Percentiles rank a stretch among this genome's conserved stretches.
Conservation (phyloP, 768 basidiomycete species). For the Paxillus ammoniavirescens region DNA sequence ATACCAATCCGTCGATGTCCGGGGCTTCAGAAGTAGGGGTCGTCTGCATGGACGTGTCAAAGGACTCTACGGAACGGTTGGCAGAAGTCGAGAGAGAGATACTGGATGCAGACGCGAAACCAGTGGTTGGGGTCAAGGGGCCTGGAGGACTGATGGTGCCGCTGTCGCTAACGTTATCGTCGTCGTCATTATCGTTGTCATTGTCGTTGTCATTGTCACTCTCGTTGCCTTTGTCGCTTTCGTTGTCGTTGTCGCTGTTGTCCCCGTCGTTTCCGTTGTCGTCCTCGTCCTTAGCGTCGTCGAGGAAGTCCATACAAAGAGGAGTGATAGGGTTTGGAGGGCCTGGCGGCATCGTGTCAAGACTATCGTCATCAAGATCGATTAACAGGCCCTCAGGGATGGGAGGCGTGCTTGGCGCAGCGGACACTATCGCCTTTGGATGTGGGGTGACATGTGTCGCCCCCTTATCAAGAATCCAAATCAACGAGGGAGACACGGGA, state of each 20-base stretch:
- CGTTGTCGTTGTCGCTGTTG: not conserved
- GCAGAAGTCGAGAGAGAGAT: constrained; percentile 24
- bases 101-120: constrained; percentile 25
- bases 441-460: constrained; percentile 7
- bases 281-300: constrained; percentile 14
- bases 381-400: constrained; percentile 54
- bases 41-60: constrained; percentile 27
- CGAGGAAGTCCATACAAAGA: constrained; percentile 23
- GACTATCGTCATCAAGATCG: constrained; percentile 47
- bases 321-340: constrained; percentile 12
- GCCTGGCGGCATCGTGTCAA: constrained; percentile 18
- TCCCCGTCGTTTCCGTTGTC: not conserved
- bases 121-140: constrained; percentile 32
- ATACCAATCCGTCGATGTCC: constrained; percentile 63
- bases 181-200: constrained; percentile 12
- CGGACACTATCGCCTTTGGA: constrained; percentile 19
- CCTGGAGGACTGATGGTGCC: constrained; percentile 32
- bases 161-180: constrained; percentile 28
- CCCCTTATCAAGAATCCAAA: constrained; percentile 34
- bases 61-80: constrained; percentile 26
- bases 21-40: constrained; percentile 40
- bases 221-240: constrained; percentile 5
- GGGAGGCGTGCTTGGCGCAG: constrained; percentile 30
- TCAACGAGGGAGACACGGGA: constrained; percentile 31
- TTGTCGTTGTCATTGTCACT: constrained; percentile 6